Base-by-base conservation (phyloP, 768 basidiomycete genomes). In the Gloeostereum incarnatum region DNA sequence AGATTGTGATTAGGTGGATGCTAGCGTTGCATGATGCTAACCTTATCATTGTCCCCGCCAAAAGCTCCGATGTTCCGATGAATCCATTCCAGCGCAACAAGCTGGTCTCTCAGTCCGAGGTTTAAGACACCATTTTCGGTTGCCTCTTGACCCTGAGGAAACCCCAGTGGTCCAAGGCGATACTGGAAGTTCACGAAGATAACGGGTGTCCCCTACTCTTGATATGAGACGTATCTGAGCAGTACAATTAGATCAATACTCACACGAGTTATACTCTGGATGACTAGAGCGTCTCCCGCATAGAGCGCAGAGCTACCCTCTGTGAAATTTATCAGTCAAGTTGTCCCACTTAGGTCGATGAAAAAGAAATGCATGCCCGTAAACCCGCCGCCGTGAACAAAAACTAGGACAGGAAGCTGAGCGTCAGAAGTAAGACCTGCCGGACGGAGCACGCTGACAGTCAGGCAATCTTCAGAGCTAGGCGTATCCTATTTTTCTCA, bases 131-230 rank as follows among this genome's bases (percentile, higher is more conserved):
- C 45, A 14, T 40, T 41, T 5, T 17, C 35, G 3, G 31, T 25
- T 6, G 46, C 46, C 31, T 69, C 63, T 36, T 51, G 45, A 3
- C 66, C 63, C 47, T 60, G 57, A 17, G 66, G 57, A 34, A 63
- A 71, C 2, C 73, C 71, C 13, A 72, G 60, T 32, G 68, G 62
- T 4, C 64, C 66, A 1, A 73, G 54, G 18, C 71, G 56, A 38
- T 65, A 63, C 36, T 63, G 61, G 46, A 54, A 59, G 36, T 54
- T 62, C 27, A 66, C 64, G 38, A 58, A 63, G 14, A 66, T 58
- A 39, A 73, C 41, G 11, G 73, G 71, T 20, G 62, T 61, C 5
- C 62, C 63, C 65, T 61, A 23, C 16, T n/a, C n/a, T 3, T 22
- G 5, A 20, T 11, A 11, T n/a, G 13, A 8, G 14, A 36, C 35